Evolutionary conservation across 371 early-diverging fungal species (phyloP), one percentile per base, ranked within the genome.

Genomic region (Nematocida sp.): DNA sequence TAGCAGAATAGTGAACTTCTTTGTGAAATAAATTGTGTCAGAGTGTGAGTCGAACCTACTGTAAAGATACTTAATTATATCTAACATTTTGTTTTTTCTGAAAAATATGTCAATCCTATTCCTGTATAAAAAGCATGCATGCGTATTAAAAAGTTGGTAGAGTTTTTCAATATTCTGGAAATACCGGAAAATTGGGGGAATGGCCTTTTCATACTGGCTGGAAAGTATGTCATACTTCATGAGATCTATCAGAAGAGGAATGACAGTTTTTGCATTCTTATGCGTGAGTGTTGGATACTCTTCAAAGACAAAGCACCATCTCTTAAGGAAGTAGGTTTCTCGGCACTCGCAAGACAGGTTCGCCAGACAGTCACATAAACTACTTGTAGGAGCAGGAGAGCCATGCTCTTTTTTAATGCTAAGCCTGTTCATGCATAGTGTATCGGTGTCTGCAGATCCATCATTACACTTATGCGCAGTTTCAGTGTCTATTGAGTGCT

Each of bases 231-330:
- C 80, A 7, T 70, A 78, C 15, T 62, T n/a, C 0, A 69, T 46
- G 42, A 70, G 42, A 45, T 78, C 80, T 11, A 71, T 44, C 9
- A 78, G 57, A n/a, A 78, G 7, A 39, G 80, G 72, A 50, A 71
- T 56, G 47, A 67, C 60, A 7, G 50, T 57, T 52, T 78, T 78
- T 7, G 42, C 20, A 27, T 66, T 78, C 13, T 56, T 44, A n/a
- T n/a, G 23, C 0, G 66, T 78, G 3, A 78, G 18, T 6, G 13
- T 5, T 6, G 42, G 42, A 47, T 78, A 71, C 60, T 78, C 80
- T 18, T 78, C 56, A 39, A 78, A 78, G 20, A 70, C 25, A 46
- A 70, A 78, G 23, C 55, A 70, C 80, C 80, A 78, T 40, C 69
- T 67, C 0, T 56, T 56, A 4, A 75, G 69, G 33, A 75, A 66